Evolutionary conservation across 345 rosid genomes (phyloP), one percentile per base, ranked within the genome.

Genomic region (Dipteronia sinensis): DNA sequence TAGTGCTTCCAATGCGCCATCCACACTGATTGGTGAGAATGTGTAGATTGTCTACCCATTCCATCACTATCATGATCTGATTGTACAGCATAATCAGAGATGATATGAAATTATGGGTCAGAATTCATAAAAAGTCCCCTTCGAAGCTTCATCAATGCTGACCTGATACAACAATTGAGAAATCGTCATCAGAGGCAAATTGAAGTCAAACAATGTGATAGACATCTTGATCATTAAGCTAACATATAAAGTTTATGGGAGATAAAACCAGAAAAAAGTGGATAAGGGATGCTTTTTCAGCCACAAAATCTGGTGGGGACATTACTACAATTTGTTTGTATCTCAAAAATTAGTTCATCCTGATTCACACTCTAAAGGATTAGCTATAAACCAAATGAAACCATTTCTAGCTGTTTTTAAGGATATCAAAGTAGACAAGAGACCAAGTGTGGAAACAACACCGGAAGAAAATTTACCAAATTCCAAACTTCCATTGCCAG

Each of bases 1-100:
- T 27, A 16, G 17, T 12, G 87, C 68, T 20, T 80, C 95, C 97
- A 90, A 71, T 82, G 97, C 87, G 87, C 89, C 88, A 92, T 87
- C 95, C 97, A 93, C 40, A 67, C 67, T 72, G 90, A 86, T 76
- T 90, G 89, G 80, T 56, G 34, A 71, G 83, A 77, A 73, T 74
- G 83, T 23, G 63, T 62, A 15, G 89, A 83, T 65, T 77, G 77
- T 66, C 78, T 80, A 61, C 71, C 56, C 4, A 23, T 67, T 59
- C 77, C 85, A 65, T 83, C 76, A 27, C 74, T 73, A 27, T 46
- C 85, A 61, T 58, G 63, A 25, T 75, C 69, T 69, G 85, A 77
- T 44, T 68, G 82, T 40, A 68, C 67, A 46, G 19, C 75, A 42
- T 10, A 82, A 78, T 82, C 83, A 67, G 90, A 83, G 90, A 89